Percentiles rank a stretch among this genome's conserved stretches.
These are phyloP conservation scores for Chaetomium cochliodes DNA, from an alignment of 495 filamentous ascomycete species.

Conservation along the genomic window DNA sequence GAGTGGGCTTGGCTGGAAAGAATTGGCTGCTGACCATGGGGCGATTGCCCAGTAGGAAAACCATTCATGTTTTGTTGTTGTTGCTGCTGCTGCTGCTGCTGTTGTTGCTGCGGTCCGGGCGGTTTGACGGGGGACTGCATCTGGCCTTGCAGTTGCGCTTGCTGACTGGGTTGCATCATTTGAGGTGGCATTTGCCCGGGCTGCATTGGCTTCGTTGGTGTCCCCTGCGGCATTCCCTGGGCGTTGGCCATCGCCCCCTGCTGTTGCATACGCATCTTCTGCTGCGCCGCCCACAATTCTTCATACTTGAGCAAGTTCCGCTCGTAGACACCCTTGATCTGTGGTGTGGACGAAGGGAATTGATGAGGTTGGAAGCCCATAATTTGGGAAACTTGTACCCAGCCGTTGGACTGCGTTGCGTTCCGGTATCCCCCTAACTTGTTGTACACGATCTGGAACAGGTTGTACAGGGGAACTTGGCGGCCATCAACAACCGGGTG, in stretches of 20 bases:
- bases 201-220: slow-evolving; percentile 38
- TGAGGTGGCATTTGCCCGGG: slow-evolving; percentile 49
- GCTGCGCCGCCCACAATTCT: slow-evolving; percentile 61
- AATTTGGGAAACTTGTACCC: slow-evolving; percentile 66
- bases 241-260: slow-evolving; percentile 32
- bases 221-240: slow-evolving; percentile 38
- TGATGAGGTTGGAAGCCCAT: slow-evolving; percentile 67
- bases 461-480: slow-evolving; percentile 64
- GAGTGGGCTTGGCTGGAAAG: slow-evolving; percentile 34
- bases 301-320: slow-evolving; percentile 73
- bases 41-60: slow-evolving; percentile 49
- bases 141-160: slow-evolving; percentile 49
- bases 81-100: too few relatives aligned
- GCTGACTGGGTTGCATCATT: slow-evolving; percentile 48
- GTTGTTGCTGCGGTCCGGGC: slow-evolving; percentile 43
- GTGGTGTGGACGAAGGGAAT: slow-evolving; percentile 60
- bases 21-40: slow-evolving; percentile 41
- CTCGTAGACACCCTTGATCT: slow-evolving; percentile 71
- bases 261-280: slow-evolving; percentile 59
- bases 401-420: slow-evolving; percentile 63
- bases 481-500: slow-evolving; percentile 70
- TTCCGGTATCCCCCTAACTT: slow-evolving; percentile 72
- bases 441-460: slow-evolving; percentile 74
- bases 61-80: slow-evolving; percentile 51
- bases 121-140: slow-evolving; percentile 54